These are phyloP conservation scores for Claviceps maximensis DNA, from an alignment of 2,329 filamentous ascomycete genomes.

Conservation along the genomic window DNA sequence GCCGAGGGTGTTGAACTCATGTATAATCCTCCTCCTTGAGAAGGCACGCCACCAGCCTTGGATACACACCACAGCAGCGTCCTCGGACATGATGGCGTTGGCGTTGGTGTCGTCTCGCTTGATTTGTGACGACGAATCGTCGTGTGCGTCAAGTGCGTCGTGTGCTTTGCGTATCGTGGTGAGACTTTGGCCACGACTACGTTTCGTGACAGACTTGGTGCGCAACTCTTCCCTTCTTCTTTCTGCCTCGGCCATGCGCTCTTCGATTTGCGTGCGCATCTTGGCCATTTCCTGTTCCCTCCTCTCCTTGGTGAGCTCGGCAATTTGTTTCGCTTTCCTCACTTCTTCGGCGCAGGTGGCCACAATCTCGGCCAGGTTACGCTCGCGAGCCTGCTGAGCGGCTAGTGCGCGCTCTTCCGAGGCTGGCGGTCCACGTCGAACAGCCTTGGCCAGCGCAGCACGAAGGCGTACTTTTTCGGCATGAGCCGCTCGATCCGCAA, in stretches of 20 bases:
- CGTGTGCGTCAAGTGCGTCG: conserved; percentile 5
- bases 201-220: conserved; percentile 38
- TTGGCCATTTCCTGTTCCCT: conserved; percentile 60
- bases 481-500: conserved; percentile 69
- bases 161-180: conserved; percentile 35
- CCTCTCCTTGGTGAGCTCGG: conserved; percentile 68
- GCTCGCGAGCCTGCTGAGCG: conserved; percentile 64
- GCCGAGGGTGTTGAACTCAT: conserved; percentile 51
- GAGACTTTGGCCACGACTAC: conserved; percentile 40
- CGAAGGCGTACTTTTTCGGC: conserved; percentile 71
- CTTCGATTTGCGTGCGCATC: conserved; percentile 62
- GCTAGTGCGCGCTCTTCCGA: conserved; percentile 68
- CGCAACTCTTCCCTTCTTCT: conserved; percentile 53
- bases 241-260: conserved; percentile 66
- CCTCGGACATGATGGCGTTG: conserved; percentile 34
- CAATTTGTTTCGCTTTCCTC: conserved; percentile 68
- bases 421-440: conserved; percentile 47
- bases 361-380: conserved; percentile 69
- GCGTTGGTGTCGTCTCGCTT: conserved; percentile 29
- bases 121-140: conserved; percentile 31
- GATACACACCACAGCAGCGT: conserved; percentile 51
- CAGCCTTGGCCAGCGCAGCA: conserved; percentile 60
- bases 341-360: conserved; percentile 74
- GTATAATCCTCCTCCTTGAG: conserved; percentile 44
- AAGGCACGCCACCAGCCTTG: conserved; percentile 57